Evolutionary conservation across 306 rosid genomes (phyloP).

Genomic region (Adenanthera pavonina): DNA sequence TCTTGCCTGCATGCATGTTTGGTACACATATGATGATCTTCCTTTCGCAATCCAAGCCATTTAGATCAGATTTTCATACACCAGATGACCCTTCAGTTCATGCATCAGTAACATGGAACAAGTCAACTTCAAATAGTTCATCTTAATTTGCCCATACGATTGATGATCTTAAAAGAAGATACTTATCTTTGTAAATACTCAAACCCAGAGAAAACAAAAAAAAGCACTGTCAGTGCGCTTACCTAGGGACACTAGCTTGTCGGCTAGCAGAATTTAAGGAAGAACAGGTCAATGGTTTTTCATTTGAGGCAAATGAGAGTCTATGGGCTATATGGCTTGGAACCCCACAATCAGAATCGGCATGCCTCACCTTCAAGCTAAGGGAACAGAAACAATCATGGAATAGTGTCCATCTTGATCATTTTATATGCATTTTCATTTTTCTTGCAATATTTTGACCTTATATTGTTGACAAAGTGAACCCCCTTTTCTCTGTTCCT

Average conservation of each 20-base stretch:
- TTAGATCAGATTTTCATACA: neutral
- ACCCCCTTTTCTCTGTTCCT: neutral
- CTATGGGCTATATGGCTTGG: neutral
- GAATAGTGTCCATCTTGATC: conserved; percentile 20
- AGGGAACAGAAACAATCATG: conserved; percentile 45
- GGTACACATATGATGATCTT: neutral
- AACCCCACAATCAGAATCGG: conserved; percentile 36
- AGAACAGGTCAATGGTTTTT: neutral
- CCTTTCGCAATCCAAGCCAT: neutral
- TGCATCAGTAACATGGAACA: neutral
- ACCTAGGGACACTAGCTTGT: conserved; percentile 4
- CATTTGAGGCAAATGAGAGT: neutral
- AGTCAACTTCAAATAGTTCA: neutral
- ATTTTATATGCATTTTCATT: conserved; percentile 25
- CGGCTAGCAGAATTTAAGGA: neutral
- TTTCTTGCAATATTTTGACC: conserved; percentile 20
- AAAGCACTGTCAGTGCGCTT: neutral
- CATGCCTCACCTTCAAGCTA: conserved; percentile 52
- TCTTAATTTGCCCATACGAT: neutral
- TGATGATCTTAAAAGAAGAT: neutral
- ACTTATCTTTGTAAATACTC: conserved; percentile 5
- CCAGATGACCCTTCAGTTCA: neutral
- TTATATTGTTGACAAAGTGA: conserved; percentile 20
- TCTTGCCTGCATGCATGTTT: conserved; percentile 24
- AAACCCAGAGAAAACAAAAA: neutral